Conservation (phyloP, 2,329 filamentous ascomycete species). For the Colletotrichum trifolii region DNA sequence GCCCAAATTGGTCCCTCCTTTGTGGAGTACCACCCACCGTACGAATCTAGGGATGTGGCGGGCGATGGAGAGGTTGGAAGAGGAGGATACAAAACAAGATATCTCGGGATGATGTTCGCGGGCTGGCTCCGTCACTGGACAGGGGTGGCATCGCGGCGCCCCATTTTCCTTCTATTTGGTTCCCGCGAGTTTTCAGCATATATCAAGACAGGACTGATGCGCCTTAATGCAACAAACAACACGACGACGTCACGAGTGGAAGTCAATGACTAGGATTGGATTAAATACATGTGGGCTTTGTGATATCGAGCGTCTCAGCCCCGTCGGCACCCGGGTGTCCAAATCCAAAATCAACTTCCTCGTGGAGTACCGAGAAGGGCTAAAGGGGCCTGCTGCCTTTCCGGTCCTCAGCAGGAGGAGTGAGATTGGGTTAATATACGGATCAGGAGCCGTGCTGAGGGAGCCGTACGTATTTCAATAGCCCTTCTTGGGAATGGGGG, state of each 20-base stretch:
- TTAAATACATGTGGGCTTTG: too few relatives aligned
- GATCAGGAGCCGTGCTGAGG: too few relatives aligned
- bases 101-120: constrained; percentile 31
- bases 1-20: background rate
- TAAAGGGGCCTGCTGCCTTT: too few relatives aligned
- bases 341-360: too few relatives aligned
- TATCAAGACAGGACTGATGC: constrained; percentile 22
- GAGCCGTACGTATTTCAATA: too few relatives aligned
- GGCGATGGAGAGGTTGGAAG: background rate
- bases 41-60: background rate
- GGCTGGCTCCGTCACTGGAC: constrained; percentile 33
- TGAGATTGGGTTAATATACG: too few relatives aligned
- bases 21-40: background rate
- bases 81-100: constrained; percentile 28
- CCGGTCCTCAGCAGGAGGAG: too few relatives aligned
- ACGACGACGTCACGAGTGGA: background rate
- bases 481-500: too few relatives aligned
- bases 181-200: constrained; percentile 24
- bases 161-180: constrained; percentile 23
- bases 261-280: background rate
- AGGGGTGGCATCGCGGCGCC: constrained; percentile 18
- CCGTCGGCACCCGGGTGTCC: too few relatives aligned
- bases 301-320: too few relatives aligned
- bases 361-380: too few relatives aligned
- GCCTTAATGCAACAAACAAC: constrained; percentile 18